A percentile compares a stretch with the other conserved stretches of the same genome.
phyloP scores from a whole-genome alignment of 2,329 filamentous ascomycete species.

The Aureobasidium lini region DNA sequence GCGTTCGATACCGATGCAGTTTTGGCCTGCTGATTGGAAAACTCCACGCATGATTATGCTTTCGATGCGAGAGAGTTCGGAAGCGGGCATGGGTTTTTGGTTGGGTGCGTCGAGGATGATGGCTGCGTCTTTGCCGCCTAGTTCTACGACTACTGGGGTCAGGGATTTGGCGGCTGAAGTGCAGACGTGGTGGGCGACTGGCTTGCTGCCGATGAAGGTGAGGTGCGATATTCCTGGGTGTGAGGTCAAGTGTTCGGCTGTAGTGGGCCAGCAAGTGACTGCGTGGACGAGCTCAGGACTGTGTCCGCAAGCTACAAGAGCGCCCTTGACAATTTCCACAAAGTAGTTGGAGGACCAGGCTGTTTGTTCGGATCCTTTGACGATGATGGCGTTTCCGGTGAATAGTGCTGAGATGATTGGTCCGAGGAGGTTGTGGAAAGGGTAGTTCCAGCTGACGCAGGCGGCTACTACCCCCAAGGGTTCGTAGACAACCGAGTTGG shows the following conservation, averaged over 20 bases:
- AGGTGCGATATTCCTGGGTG: conserved; percentile 80
- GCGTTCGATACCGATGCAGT: conserved; percentile 95
- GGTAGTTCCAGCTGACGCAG: conserved; percentile 92
- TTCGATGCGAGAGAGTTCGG: conserved; percentile 60
- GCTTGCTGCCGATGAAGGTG: conserved; percentile 89
- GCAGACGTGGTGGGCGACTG: conserved; percentile 82
- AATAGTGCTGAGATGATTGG: conserved; percentile 88
- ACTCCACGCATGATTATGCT: conserved; percentile 84
- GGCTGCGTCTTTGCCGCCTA: conserved; percentile 91
- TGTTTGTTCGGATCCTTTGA: conserved; percentile 93
- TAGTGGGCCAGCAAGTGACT: conserved; percentile 79
- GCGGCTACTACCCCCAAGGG: conserved; percentile 88
- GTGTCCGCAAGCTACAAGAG: conserved; percentile 75
- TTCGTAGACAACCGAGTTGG: conserved; percentile 83
- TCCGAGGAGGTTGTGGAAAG: conserved; percentile 86
- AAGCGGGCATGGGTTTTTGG: conserved; percentile 36
- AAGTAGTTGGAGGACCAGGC: conserved; percentile 89
- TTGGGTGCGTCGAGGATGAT: conserved; percentile 75
- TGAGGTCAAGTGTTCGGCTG: conserved; percentile 73
- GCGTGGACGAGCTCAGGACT: conserved; percentile 75
- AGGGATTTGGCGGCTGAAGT: conserved; percentile 75
- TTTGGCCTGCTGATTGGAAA: conserved; percentile 93
- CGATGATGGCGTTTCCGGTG: conserved; percentile 80
- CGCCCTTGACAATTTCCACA: conserved; percentile 66
- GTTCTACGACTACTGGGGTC: conserved; percentile 82